Evolutionary conservation across 345 rosid genomes (phyloP).

Genomic region (Erodium maritimum): DNA sequence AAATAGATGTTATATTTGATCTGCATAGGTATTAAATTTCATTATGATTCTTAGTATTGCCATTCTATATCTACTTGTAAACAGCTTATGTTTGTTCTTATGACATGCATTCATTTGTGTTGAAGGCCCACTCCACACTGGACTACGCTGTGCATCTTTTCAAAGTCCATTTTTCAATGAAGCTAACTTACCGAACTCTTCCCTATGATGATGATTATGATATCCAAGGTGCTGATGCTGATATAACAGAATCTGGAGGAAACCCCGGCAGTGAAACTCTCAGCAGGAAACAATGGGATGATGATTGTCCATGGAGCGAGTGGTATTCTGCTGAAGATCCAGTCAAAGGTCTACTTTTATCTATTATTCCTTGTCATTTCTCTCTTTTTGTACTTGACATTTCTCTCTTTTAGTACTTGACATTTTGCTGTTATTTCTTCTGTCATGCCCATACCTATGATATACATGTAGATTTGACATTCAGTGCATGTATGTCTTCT

Average conservation of each 20-base stretch:
- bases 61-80: neutral
- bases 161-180: constrained; percentile 71
- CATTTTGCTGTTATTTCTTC: neutral
- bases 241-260: constrained; percentile 35
- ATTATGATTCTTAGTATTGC: neutral
- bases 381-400: neutral
- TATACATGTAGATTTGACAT: neutral
- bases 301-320: constrained; percentile 98
- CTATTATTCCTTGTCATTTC: neutral
- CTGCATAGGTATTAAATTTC: neutral
- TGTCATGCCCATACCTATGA: neutral
- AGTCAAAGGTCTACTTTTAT: constrained; percentile 35
- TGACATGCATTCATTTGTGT: constrained; percentile 12
- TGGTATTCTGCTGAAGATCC: constrained; percentile 98
- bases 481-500: neutral
- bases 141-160: constrained; percentile 58
- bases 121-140: constrained; percentile 70
- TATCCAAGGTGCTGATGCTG: constrained; percentile 35
- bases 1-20: neutral
- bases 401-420: neutral
- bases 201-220: constrained; percentile 48
- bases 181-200: constrained; percentile 73
- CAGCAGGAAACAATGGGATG: constrained; percentile 73
- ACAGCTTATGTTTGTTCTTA: constrained; percentile 3
- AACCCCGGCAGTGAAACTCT: constrained; percentile 32